phyloP scores from a whole-genome alignment of 768 basidiomycete species.

The Rhodotorula graminis region DNA sequence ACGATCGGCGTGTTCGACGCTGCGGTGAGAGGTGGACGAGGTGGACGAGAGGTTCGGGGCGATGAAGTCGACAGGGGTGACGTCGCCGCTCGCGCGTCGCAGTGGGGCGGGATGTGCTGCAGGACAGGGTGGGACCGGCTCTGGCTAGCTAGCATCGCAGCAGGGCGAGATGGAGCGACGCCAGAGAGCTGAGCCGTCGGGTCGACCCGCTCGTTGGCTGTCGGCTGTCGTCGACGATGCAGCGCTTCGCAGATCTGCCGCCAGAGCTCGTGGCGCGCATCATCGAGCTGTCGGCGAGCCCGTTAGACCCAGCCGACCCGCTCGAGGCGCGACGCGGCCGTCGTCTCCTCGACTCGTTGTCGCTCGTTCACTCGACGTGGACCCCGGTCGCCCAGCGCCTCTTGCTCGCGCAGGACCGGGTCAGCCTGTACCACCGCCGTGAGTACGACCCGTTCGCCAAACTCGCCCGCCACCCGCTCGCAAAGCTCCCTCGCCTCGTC shows the following conservation, averaged over 20 bases:
- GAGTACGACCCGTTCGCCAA: neutral
- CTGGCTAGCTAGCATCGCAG: too few species aligned
- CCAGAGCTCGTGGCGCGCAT: constrained; percentile 11
- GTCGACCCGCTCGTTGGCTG: too few species aligned
- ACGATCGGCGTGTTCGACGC: too few species aligned
- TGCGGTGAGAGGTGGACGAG: too few species aligned
- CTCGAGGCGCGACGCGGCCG: neutral
- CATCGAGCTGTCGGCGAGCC: neutral
- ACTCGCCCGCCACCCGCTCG: neutral
- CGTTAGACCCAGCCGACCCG: neutral
- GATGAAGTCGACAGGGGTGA: too few species aligned
- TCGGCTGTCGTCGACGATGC: neutral
- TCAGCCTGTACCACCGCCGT: neutral
- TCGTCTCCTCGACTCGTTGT: neutral
- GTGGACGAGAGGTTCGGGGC: too few species aligned
- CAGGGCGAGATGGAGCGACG: too few species aligned
- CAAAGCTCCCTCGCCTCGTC: neutral
- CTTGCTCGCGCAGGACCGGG: neutral
- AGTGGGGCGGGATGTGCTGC: too few species aligned
- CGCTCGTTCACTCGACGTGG: constrained; percentile 10
- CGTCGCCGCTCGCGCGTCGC: too few species aligned
- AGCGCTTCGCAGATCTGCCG: neutral
- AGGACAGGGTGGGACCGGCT: too few species aligned
- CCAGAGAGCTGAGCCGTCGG: too few species aligned
- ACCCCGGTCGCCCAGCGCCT: neutral